Conservation (phyloP, 305 asterid species). For the Rubia occidens region DNA sequence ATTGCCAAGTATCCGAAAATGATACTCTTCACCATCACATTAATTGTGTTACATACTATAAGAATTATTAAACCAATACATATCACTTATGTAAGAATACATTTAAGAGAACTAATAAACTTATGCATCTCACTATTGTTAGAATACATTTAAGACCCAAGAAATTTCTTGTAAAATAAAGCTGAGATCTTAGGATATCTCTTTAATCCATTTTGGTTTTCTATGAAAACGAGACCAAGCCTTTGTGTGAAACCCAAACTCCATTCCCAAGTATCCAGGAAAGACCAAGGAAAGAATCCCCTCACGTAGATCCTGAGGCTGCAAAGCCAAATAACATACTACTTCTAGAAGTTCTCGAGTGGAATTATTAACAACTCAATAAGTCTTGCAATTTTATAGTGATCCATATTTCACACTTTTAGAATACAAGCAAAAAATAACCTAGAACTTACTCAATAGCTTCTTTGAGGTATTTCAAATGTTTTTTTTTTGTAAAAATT, state of each 20-base stretch:
- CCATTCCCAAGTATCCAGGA: constrained; percentile 30
- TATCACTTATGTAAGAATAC: too few relatives aligned
- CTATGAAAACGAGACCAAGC: constrained; percentile 24
- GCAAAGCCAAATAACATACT: not conserved
- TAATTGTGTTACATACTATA: too few relatives aligned
- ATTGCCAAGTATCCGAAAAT: too few relatives aligned
- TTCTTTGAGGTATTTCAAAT: not conserved
- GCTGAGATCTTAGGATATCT: constrained; percentile 26
- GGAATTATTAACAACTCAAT: not conserved
- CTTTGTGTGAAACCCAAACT: constrained; percentile 18
- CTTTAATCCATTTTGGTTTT: constrained; percentile 19
- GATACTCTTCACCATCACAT: too few relatives aligned
- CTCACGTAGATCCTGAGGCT: constrained; percentile 20
- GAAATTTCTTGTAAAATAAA: constrained; percentile 25
- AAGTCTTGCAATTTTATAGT: too few relatives aligned
- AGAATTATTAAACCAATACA: too few relatives aligned
- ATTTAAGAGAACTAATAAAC: too few relatives aligned
- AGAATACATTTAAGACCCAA: not conserved
- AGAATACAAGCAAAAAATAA: not conserved
- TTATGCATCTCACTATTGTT: not conserved
- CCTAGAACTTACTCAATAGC: constrained; percentile 3
- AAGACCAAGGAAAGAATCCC: constrained; percentile 26
- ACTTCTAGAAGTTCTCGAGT: not conserved
- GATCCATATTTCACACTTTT: too few relatives aligned
- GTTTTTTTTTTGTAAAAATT: not conserved